Percentiles rank a stretch among this genome's conserved stretches.
These are phyloP conservation scores for Anthracocystis walkeri DNA, from an alignment of 1,284 basidiomycete genomes.

Conservation along the genomic window DNA sequence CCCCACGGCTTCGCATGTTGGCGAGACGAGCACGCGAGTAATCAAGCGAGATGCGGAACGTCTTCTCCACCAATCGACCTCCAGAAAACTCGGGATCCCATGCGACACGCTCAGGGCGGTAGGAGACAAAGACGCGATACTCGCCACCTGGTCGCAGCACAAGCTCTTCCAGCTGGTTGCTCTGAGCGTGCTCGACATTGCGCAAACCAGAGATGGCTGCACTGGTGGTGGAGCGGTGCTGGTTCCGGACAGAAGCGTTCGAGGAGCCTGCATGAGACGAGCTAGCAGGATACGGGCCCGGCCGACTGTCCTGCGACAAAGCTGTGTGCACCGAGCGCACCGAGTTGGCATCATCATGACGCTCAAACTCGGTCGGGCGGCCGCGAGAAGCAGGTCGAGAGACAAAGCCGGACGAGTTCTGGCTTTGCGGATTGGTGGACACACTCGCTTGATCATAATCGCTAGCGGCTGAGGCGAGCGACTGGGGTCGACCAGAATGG, in stretches of 20 bases:
- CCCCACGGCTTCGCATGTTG: constrained; percentile 61
- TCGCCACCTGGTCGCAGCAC: constrained; percentile 72
- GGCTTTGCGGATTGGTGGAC: constrained; percentile 45
- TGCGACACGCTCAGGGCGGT: constrained; percentile 70
- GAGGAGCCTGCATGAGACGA: constrained; percentile 53
- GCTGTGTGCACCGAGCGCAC: constrained; percentile 52
- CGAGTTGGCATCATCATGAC: constrained; percentile 43
- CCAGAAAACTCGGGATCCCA: constrained; percentile 64
- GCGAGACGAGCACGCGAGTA: constrained; percentile 66
- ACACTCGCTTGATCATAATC: constrained; percentile 47
- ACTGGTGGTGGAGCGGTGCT: constrained; percentile 23
- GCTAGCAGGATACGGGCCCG: constrained; percentile 49
- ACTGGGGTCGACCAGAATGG: constrained; percentile 37
- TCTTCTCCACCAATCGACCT: constrained; percentile 69
- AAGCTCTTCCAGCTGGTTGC: constrained; percentile 72
- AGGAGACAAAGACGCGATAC: constrained; percentile 72
- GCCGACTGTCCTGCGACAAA: constrained; percentile 56
- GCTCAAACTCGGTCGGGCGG: constrained; percentile 25
- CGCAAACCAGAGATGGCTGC: constrained; percentile 53
- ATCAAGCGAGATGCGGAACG: constrained; percentile 72
- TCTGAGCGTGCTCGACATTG: constrained; percentile 63
- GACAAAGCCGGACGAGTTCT: constrained; percentile 37
- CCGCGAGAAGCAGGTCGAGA: constrained; percentile 39
- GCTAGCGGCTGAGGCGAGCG: constrained; percentile 33
- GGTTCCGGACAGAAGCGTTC: constrained; percentile 25